phyloP scores from a whole-genome alignment of 2,329 filamentous ascomycete species.

The Ophiostoma australiae region DNA sequence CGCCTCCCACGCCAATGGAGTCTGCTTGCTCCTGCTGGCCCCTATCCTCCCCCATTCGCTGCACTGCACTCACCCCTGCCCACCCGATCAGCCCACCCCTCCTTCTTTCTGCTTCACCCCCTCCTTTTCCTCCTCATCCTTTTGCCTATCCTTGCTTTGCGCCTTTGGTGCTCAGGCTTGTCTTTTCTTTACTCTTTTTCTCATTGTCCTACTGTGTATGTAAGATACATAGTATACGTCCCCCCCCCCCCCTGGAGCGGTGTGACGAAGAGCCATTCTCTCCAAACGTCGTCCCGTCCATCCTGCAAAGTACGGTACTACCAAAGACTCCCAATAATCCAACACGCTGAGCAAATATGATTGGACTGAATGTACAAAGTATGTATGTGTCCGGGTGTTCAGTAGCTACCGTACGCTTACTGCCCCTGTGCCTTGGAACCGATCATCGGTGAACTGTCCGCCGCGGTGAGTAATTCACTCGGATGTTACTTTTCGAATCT shows the following conservation, averaged over 20 bases:
- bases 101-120: conserved; percentile 9
- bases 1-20: background rate
- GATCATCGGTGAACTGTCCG: background rate
- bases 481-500: too few species aligned
- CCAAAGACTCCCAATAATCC: background rate
- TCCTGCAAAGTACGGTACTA: background rate
- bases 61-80: conserved; percentile 7
- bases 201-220: background rate
- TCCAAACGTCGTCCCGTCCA: background rate
- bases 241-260: background rate
- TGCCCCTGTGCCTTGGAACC: background rate
- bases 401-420: too few species aligned
- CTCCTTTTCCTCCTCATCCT: background rate
- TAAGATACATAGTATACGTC: too few species aligned
- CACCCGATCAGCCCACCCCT: conserved; percentile 1
- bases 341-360: background rate
- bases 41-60: background rate
- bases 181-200: background rate
- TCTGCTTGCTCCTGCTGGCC: conserved; percentile 7
- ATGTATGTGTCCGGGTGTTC: too few species aligned
- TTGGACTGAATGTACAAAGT: background rate
- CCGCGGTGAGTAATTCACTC: background rate
- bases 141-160: background rate
- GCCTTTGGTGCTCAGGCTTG: background rate
- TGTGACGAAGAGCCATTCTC: background rate